Evolutionary conservation across 345 rosid species (phyloP).

Genomic region (Eucalyptus microcorys): DNA sequence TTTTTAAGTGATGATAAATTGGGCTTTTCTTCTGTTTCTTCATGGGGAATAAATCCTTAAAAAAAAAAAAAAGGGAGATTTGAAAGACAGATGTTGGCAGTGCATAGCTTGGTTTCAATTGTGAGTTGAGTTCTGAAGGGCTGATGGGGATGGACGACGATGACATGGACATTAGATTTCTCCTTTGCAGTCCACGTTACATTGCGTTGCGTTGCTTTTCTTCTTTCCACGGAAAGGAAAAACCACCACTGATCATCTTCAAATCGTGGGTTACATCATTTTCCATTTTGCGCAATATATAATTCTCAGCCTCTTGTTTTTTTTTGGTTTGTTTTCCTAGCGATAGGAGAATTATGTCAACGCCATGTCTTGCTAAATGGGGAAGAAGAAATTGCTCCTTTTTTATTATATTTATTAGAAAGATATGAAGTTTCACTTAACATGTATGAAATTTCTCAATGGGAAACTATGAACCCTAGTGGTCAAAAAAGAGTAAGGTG

Average conservation of each 20-base stretch:
- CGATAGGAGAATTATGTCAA: not conserved
- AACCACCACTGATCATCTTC: not conserved
- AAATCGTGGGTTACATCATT: not conserved
- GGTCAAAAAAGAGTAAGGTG: not conserved
- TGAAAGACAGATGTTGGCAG: not conserved
- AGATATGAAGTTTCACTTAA: not conserved
- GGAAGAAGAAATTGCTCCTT: not conserved
- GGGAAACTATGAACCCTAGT: rapidly evolving
- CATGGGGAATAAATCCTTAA: not conserved
- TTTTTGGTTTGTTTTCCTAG: not conserved
- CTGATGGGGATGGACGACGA: not conserved
- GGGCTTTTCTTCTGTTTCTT: not conserved
- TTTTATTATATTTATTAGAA: not conserved
- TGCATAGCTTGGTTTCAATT: not conserved
- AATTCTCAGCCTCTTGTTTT: not conserved
- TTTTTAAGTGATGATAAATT: not conserved
- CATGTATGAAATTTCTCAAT: not conserved
- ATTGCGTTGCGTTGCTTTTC: not conserved
- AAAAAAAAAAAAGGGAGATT: not conserved
- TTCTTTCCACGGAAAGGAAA: not conserved
- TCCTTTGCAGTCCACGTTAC: not conserved
- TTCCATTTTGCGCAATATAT: not conserved
- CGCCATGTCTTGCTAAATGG: not conserved
- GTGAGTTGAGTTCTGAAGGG: not conserved
- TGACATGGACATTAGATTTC: not conserved